Conservation (phyloP, 768 basidiomycete genomes). For the Trametes coccinea region DNA sequence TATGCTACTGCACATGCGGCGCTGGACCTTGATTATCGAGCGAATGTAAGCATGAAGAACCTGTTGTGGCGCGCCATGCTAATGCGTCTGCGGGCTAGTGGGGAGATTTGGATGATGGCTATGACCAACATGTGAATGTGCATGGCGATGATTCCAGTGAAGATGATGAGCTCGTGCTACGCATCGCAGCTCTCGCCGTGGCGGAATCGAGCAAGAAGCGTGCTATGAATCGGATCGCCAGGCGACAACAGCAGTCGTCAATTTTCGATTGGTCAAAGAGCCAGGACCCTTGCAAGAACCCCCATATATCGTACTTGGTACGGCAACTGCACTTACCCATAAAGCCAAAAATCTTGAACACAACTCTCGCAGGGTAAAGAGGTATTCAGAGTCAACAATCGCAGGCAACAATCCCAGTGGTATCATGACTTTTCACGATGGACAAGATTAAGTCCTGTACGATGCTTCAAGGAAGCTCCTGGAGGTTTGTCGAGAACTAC, state of each 20-base stretch:
- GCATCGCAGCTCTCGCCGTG: not conserved
- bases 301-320: not conserved
- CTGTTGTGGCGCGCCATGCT: too few relatives aligned
- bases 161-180: not conserved
- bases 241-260: not conserved
- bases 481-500: not conserved
- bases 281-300: not conserved
- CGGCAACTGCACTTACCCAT: too few relatives aligned
- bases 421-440: not conserved
- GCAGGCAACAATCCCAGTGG: not conserved
- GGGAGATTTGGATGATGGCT: not conserved
- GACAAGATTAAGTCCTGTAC: not conserved
- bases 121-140: not conserved
- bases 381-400: not conserved
- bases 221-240: not conserved
- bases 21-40: not conserved
- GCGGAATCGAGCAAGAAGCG: not conserved
- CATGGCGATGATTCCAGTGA: not conserved
- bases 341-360: too few relatives aligned
- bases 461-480: not conserved
- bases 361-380: not conserved
- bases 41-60: not conserved
- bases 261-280: not conserved
- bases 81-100: not conserved
- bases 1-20: not conserved